phyloP scores from a whole-genome alignment of 495 filamentous ascomycete genomes.

The Tuber umbilicatum region DNA sequence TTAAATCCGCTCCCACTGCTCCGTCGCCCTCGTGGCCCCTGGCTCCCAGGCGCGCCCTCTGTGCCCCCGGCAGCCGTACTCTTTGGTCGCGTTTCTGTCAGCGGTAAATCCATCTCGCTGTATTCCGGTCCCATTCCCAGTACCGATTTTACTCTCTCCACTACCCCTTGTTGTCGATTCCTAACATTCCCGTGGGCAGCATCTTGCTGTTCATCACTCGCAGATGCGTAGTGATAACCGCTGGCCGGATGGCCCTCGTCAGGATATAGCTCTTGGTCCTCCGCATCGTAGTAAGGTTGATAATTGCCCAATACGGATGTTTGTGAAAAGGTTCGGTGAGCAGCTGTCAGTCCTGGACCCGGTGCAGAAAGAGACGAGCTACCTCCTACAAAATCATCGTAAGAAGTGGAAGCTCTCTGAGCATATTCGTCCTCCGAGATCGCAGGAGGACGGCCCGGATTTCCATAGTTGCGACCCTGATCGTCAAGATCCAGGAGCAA shows the following conservation, averaged over 20 bases:
- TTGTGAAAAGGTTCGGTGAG: constrained; percentile 65
- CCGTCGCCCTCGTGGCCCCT: constrained; percentile 19
- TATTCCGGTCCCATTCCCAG: constrained; percentile 88
- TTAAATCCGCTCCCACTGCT: constrained; percentile 66
- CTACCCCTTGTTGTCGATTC: constrained; percentile 81
- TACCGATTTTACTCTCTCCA: constrained; percentile 81
- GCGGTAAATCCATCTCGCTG: constrained; percentile 94
- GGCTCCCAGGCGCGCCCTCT: constrained; percentile 1
- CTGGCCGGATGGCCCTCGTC: constrained; percentile 63
- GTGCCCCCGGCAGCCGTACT: constrained; percentile 44
- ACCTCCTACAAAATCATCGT: constrained; percentile 84
- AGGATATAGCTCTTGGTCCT: constrained; percentile 53
- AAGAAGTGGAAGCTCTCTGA: constrained; percentile 77
- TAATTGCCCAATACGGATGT: constrained; percentile 78
- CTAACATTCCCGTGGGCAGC: constrained; percentile 52
- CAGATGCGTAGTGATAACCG: constrained; percentile 55
- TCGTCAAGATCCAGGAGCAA: constrained; percentile 42
- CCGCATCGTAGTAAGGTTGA: constrained; percentile 79
- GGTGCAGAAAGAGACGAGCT: constrained; percentile 28
- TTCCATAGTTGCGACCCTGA: constrained; percentile 41
- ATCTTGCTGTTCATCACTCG: constrained; percentile 47
- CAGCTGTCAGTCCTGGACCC: constrained; percentile 17
- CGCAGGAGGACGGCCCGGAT: constrained; percentile 34
- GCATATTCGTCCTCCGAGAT: constrained; percentile 35
- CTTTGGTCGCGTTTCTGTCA: constrained; percentile 68